Evolutionary conservation across 352 stramenopile species (phyloP), one percentile per base, ranked within the genome.

Genomic region (Peronospora destructor): DNA sequence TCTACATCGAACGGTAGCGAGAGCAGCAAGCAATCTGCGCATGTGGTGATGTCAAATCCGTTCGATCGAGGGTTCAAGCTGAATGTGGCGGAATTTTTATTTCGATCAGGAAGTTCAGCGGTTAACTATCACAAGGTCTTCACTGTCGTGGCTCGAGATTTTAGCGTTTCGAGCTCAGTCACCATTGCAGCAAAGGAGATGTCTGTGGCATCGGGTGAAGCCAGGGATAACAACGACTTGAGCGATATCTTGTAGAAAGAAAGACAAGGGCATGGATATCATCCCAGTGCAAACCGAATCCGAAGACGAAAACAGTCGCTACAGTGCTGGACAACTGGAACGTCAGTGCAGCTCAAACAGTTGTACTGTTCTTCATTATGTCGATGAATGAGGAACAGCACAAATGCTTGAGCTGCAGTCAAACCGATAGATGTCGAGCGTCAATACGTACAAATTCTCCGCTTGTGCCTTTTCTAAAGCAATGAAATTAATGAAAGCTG

Each of bases 51-150:
- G 25, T 44, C 21, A 0, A 84, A 84, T 49, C 56, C 68, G 16
- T 80, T 80, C 32, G 58, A 84, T 36, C 64, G 58, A 26, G 64
- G 69, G n/a, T 41, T 69, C 10, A 63, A 53, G 45, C 50, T 44
- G 38, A 83, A 83, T 41, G 44, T 73, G 6, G 40, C 55, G 11
- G 71, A 83, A 64, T 83, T 83, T 51, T 83, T 77, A 37, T 52
- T 45, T 13, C 71, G 40, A 16, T 71, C 68, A 0, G 63, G 71
- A 3, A 48, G 35, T 16, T 47, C 59, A 26, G 58, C 71, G 9
- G 49, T 72, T 0, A 51, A 82, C 46, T 82, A 82, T 54, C 68
- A 61, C 37, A 46, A 68, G 16, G 37, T 75, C 4, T 78, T 82
- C 19, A 59, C 21, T 3, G 57, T 55, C 4, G 56, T 67, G 12